Evolutionary conservation across 495 filamentous ascomycete genomes (phyloP).

Genomic region (Cercophora scortea): DNA sequence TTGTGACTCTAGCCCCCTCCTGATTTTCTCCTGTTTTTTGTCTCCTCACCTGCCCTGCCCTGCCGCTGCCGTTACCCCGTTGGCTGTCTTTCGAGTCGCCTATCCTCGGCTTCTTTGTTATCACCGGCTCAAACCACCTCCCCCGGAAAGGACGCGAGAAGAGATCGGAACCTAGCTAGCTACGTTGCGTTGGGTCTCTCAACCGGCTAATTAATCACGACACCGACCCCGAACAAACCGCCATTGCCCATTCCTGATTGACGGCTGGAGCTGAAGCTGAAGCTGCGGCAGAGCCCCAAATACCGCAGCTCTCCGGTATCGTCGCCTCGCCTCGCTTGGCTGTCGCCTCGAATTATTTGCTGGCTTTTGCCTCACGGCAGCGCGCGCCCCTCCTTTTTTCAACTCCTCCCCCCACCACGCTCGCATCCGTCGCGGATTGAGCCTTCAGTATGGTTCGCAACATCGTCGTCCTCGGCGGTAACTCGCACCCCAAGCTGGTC

Average conservation of each 20-base stretch:
- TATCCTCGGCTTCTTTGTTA: conserved; percentile 26
- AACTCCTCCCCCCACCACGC: conserved; percentile 1
- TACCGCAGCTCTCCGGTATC: neutral
- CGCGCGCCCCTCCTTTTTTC: neutral
- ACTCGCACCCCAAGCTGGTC: conserved; percentile 82
- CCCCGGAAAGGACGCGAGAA: neutral
- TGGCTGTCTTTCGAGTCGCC: conserved; percentile 2
- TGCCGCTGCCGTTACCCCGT: neutral
- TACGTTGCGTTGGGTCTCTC: neutral
- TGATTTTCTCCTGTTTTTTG: conserved; percentile 4
- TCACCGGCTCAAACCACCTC: conserved; percentile 7
- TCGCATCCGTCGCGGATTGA: conserved; percentile 24
- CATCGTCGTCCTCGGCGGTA: conserved; percentile 87
- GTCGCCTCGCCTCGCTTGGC: neutral
- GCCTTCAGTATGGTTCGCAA: conserved; percentile 70
- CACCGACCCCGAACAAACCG: neutral
- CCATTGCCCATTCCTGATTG: conserved; percentile 4
- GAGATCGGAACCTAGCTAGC: conserved; percentile 1
- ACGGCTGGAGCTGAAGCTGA: neutral
- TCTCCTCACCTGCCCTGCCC: conserved; percentile 4
- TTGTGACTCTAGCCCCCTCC: conserved; percentile 12
- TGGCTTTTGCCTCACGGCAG: neutral
- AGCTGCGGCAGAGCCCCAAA: conserved; percentile 11
- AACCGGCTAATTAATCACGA: neutral
- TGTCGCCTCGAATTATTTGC: neutral